These are phyloP conservation scores for Flaveria floridana DNA, from an alignment of 140 eudicot genomes.

Conservation along the genomic window DNA sequence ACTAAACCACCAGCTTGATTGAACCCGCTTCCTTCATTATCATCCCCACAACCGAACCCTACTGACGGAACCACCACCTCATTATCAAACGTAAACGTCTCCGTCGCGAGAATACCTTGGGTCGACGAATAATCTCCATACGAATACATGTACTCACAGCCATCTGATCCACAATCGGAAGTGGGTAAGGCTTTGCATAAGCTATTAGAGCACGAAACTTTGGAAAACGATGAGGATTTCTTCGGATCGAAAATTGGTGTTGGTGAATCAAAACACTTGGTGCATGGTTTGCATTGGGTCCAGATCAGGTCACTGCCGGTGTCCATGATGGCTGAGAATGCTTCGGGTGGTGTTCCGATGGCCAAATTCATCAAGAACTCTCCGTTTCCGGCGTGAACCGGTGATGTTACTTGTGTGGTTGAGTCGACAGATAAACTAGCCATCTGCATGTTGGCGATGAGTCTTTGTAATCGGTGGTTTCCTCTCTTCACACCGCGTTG, in stretches of 20 bases:
- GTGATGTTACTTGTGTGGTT: constrained; percentile 35
- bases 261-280: constrained; percentile 56
- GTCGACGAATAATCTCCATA: constrained; percentile 87
- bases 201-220: constrained; percentile 44
- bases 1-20: constrained; percentile 82
- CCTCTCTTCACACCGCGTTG: constrained; percentile 69
- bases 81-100: constrained; percentile 56
- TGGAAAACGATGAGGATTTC: constrained; percentile 55
- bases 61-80: constrained; percentile 47
- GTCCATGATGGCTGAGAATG: constrained; percentile 65
- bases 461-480: constrained; percentile 47
- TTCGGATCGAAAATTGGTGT: constrained; percentile 73
- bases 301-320: constrained; percentile 88
- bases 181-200: constrained; percentile 57
- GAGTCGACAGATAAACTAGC: constrained; percentile 39
- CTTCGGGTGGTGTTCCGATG: constrained; percentile 64
- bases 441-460: constrained; percentile 47
- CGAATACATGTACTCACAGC: constrained; percentile 63
- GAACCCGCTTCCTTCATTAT: constrained; percentile 75
- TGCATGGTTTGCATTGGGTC: constrained; percentile 90
- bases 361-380: constrained; percentile 76
- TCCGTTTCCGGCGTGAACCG: constrained; percentile 65
- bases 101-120: constrained; percentile 63
- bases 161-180: constrained; percentile 41
- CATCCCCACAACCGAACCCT: constrained; percentile 83